Base-by-base conservation (phyloP, 306 rosid genomes). In the Arachis hypogaea region DNA sequence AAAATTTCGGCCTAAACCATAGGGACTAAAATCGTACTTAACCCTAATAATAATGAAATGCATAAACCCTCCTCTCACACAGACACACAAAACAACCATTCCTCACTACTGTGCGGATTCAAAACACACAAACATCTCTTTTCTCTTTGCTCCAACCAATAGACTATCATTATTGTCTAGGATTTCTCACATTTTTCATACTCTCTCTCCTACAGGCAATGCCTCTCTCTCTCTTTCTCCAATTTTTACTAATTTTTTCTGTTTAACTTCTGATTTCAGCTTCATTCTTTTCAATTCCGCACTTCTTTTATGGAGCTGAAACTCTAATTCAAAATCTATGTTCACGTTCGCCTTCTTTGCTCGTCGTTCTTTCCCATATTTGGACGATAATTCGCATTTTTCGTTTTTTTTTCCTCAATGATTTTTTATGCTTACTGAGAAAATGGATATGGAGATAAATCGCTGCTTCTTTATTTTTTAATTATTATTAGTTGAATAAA, bases 171-270 rank as follows among this genome's bases (percentile, higher is more conserved):
- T 36, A 42, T 82, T 88, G 73, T 30, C 70, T 80, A 63, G 81
- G 84, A 72, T 65, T 81, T 70, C n/a, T 86, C 75, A 11, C 22
- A 8, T 62, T 51, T 1, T 33, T 4, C 38, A 33, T 33, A 33
- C 1, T 85, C 5, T 82, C 11, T 74, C 78, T 87, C 11, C 72
- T 87, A 30, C 97, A 86, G 97, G 97, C 90, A 85, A 79, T 70
- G 51, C 5, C n/a, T n/a, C 66, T 63, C 45, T 44, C 69, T 83
- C 74, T 50, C 28, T 22, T 5, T 62, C 45, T 44, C 69, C 82
- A 71, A 44, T 36, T 72, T 9, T 9, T 14, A 5, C 14, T 12
- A 22, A 1, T 22, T 33, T 46, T 16, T 63, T 22, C 60, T 41
- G 8, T 40, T 64, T 43, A 59, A 2, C 47, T 6, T 36, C 41